Base-by-base conservation (phyloP, 805 yeast genomes). In the Sugiyamaella lignohabitans region DNA sequence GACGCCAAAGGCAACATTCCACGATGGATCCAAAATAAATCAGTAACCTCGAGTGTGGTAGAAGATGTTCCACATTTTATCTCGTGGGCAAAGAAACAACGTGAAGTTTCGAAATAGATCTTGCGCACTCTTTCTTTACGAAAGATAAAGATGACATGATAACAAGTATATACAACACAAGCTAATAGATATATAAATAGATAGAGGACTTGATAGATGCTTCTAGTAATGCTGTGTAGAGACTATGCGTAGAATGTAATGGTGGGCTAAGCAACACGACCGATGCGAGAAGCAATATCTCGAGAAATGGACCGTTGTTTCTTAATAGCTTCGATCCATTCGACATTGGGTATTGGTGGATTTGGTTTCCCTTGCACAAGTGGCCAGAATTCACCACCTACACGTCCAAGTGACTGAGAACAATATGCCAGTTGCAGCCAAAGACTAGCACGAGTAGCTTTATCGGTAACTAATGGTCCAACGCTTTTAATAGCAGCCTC, bases 361-460 rank as follows among this genome's bases (percentile, higher is more conserved):
- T 45, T 42, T 30, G 50, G 55, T 5, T 53, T 22, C 1, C 71
- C 50, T 30, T 53, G 58, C 3, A 58, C 47, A 3, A 55, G 30
- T 8, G 64, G 61, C 65, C 85, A 82, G 61, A 86, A 85, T 55
- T 84, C 86, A 2, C 78, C 78, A 11, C 85, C 82, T 18, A 78
- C 76, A 52, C 88, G 70, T 1, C 84, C 80, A 44, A 91, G 69
- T 32, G 95, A 82, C 60, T 84, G 87, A n/a, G 95, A 83, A 54
- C 96, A 86, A 65, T 89, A 91, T 1, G 87, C 80, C 34, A 89
- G 65, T 64, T 91, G 98, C 29, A 91, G 66, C 53, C 89, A 76
- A 19, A 88, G 68, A 0, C 91, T 84, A 47, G 84, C 84, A 27
- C 60, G 48, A 10, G 58, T 56, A 14, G 61, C 47, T 10, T 53